These are phyloP conservation scores for Raphanus sativus DNA, from an alignment of 345 rosid species.

Conservation along the genomic window DNA sequence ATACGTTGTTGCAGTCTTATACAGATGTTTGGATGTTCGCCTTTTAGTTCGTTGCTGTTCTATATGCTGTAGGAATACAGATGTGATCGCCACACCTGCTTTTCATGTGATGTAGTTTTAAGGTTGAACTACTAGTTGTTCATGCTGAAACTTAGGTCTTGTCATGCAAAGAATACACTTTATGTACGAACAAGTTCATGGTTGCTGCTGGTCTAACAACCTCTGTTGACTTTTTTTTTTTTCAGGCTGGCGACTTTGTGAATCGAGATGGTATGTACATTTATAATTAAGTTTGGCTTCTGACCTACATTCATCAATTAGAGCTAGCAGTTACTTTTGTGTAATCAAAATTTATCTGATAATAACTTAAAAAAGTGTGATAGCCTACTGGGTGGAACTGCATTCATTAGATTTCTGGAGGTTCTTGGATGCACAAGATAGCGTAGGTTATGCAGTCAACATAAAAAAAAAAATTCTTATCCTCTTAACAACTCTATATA, in stretches of 20 bases:
- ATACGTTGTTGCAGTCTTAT: conserved; percentile 22
- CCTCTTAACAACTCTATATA: background rate
- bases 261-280: conserved; percentile 81
- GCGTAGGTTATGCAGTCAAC: conserved; percentile 16
- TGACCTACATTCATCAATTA: background rate
- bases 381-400: conserved; percentile 9
- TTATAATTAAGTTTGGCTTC: conserved; percentile 1
- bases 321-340: background rate
- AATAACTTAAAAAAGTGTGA: background rate
- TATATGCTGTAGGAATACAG: conserved; percentile 98
- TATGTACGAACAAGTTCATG: background rate
- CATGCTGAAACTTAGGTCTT: conserved; percentile 57
- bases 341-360: background rate
- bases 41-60: conserved; percentile 81
- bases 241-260: conserved; percentile 92
- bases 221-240: conserved; percentile 39
- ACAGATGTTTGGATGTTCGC: conserved; percentile 62
- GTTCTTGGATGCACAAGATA: no score
- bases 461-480: conserved; percentile 9
- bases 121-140: conserved; percentile 93
- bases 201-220: conserved; percentile 38
- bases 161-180: conserved; percentile 41
- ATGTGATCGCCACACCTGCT: conserved; percentile 95
- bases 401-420: conserved; percentile 18
- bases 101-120: conserved; percentile 98